Percentiles rank a stretch among this genome's conserved stretches.
These are phyloP conservation scores for Rhodotorula sp. DNA, from an alignment of 1,284 basidiomycete species.

Conservation along the genomic window DNA sequence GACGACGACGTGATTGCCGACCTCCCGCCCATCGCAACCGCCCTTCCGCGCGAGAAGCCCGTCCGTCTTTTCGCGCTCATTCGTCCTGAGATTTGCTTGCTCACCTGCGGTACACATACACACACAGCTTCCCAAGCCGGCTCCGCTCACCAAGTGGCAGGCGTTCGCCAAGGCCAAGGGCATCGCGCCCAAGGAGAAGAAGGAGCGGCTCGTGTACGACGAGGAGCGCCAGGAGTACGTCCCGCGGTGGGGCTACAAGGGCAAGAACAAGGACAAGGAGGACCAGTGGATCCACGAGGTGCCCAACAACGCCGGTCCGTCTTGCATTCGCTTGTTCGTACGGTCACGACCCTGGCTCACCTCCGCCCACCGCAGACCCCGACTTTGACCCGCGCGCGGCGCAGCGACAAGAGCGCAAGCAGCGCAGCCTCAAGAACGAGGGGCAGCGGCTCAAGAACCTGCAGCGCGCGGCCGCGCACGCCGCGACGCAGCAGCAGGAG, in stretches of 20 bases:
- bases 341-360: not conserved
- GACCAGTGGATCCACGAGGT: slow-evolving; percentile 92
- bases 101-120: accelerated
- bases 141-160: slow-evolving; percentile 95
- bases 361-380: slow-evolving; percentile 57
- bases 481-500: slow-evolving; percentile 33
- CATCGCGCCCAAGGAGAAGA: slow-evolving; percentile 71
- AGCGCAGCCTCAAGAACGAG: slow-evolving; percentile 79
- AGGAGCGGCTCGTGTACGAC: slow-evolving; percentile 87
- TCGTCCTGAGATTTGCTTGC: not conserved
- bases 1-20: slow-evolving; percentile 80
- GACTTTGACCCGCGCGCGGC: slow-evolving; percentile 76
- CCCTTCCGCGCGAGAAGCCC: slow-evolving; percentile 79
- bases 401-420: slow-evolving; percentile 75
- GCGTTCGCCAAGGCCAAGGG: slow-evolving; percentile 92
- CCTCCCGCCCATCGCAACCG: slow-evolving; percentile 73
- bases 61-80: not conserved
- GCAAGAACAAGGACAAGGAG: slow-evolving; percentile 86
- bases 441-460: slow-evolving; percentile 76
- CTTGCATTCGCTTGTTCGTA: not conserved
- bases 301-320: slow-evolving; percentile 76
- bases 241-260: slow-evolving; percentile 84
- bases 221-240: slow-evolving; percentile 94
- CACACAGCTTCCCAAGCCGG: slow-evolving; percentile 72
- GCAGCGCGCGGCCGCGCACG: slow-evolving; percentile 59